A percentile compares a stretch with the other conserved stretches of the same genome.
These are phyloP conservation scores for Globisporangium echinulatum DNA, from an alignment of 352 stramenopile genomes.

Conservation along the genomic window DNA sequence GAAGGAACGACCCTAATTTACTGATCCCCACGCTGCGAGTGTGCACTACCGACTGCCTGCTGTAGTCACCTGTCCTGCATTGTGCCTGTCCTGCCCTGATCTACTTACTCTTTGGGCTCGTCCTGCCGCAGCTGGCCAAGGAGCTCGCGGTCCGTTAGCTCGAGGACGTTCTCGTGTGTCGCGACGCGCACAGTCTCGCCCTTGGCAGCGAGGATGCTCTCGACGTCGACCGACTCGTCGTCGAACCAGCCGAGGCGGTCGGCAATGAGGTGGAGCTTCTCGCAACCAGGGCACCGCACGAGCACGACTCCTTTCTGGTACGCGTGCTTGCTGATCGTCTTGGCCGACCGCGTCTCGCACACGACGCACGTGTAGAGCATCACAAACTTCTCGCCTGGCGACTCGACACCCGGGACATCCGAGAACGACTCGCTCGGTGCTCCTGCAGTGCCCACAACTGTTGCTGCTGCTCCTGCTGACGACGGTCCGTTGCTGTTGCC, in stretches of 20 bases:
- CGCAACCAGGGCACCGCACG: constrained; percentile 94
- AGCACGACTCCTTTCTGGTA: constrained; percentile 98
- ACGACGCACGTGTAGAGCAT: constrained; percentile 98
- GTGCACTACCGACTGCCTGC: no score
- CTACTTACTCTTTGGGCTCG: constrained; percentile 7
- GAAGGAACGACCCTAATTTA: constrained; percentile 16
- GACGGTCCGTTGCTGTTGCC: background rate
- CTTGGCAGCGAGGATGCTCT: constrained; percentile 76
- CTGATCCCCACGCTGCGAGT: constrained; percentile 7
- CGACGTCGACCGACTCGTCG: constrained; percentile 85
- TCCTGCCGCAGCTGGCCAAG: constrained; percentile 30
- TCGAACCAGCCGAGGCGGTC: constrained; percentile 93
- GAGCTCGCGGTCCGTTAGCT: constrained; percentile 77
- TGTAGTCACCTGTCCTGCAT: no score
- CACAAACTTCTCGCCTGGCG: constrained; percentile 91
- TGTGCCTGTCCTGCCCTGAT: no score
- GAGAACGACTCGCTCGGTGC: constrained; percentile 11
- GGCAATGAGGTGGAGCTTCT: constrained; percentile 98
- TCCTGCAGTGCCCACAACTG: background rate
- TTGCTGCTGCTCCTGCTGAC: background rate
- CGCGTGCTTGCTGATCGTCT: constrained; percentile 96
- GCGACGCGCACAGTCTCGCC: constrained; percentile 69
- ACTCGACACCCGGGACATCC: constrained; percentile 58
- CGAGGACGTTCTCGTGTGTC: constrained; percentile 71
- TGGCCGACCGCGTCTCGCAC: constrained; percentile 96